Evolutionary conservation across 2,329 filamentous ascomycete species (phyloP), one percentile per base, ranked within the genome.

Genomic region (Hypoxylon sp.): DNA sequence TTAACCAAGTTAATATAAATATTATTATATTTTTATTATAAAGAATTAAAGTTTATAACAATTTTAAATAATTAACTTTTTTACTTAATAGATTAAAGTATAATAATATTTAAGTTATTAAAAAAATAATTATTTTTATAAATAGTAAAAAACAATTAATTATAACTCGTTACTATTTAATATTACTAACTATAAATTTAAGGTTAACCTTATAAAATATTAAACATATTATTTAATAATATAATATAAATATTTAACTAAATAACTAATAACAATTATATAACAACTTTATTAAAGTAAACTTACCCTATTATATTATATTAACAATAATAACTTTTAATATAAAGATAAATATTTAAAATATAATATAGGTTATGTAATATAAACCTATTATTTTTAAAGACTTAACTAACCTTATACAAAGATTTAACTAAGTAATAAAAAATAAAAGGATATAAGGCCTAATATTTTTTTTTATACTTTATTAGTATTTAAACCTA

Each of bases 401-500:
- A 19, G 19, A 56, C 11, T 33, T 56, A 10, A 17, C 19, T 2
- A 31, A 46, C 19, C 47, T 56, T 31, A 33, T 56, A 46, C 31
- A 56, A 56, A 46, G 9, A 6, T 46, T 56, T 56, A 46, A 11
- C 19, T 56, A 56, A 19, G 44, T 47, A 22, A 29, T 46, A 46
- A 3, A 46, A 46, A 19, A 56, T 54, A 31, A 17, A 24, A 31
- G 33, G 46, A 46, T 46, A 14, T 46, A 31, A 56, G 33, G 6
- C 13, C 33, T 3, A 2, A 22, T 17, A 10, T 53, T 17, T 56
- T 56, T 56, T 56, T 53, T 26, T 5, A 3, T 53, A 39, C 31
- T 56, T 33, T 56, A 56, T 56, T 46, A 56, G 33, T 46, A 47
- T 56, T 46, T 56, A 46, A 56, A 46, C 44, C n/a, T 29, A 35